Conservation (phyloP, 768 basidiomycete species). For the Boletus barrowsii region DNA sequence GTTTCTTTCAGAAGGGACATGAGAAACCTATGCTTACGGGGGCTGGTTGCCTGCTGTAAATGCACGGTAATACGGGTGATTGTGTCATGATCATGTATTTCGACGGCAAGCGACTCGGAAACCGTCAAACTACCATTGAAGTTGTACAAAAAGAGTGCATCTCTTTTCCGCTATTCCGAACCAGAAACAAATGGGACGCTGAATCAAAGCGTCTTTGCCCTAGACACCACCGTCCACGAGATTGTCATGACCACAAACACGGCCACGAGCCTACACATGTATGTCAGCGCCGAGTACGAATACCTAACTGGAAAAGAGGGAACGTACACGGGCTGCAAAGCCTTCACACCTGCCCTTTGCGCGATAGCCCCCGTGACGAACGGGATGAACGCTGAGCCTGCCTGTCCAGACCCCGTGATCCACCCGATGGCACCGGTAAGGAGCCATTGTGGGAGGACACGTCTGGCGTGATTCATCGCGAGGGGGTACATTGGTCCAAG, state of each 20-base stretch:
- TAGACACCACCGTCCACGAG: conserved; percentile 36
- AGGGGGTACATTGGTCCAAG: conserved; percentile 48
- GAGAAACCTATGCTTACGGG: too few species aligned
- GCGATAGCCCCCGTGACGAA: conserved; percentile 71
- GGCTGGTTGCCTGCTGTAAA: too few species aligned
- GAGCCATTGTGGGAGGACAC: conserved; percentile 66
- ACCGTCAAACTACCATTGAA: too few species aligned
- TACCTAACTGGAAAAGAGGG: neutral
- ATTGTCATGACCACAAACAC: conserved; percentile 38
- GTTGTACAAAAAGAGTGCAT: too few species aligned
- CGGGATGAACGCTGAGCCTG: conserved; percentile 65
- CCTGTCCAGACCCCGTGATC: conserved; percentile 63
- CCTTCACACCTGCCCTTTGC: conserved; percentile 46
- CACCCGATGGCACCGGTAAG: conserved; percentile 59
- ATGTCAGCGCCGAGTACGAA: neutral
- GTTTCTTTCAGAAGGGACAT: neutral
- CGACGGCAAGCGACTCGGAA: too few species aligned
- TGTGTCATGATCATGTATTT: too few species aligned
- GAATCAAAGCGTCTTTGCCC: neutral
- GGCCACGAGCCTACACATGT: conserved; percentile 20
- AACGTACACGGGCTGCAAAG: conserved; percentile 31
- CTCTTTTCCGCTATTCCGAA: too few species aligned
- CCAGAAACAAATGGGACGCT: too few species aligned
- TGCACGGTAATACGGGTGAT: too few species aligned
- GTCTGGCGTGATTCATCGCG: conserved; percentile 61